phyloP scores from a whole-genome alignment of 1,284 basidiomycete genomes.

The Pascua sp. region DNA sequence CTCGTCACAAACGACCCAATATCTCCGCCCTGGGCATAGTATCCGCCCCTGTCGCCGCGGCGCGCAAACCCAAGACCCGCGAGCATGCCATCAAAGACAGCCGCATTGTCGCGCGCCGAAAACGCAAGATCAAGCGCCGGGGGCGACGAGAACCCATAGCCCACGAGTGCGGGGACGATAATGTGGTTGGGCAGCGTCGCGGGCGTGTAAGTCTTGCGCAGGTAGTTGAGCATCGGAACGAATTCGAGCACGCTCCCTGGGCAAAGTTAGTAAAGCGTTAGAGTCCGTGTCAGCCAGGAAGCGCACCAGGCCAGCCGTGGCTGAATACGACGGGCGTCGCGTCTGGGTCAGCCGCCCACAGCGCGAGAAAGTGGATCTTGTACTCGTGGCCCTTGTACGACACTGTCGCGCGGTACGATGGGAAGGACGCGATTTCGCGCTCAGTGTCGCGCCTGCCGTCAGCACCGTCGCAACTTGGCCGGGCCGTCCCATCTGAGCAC shows the following conservation, averaged over 20 bases:
- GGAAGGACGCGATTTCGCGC: slow-evolving; percentile 26
- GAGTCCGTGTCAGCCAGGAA: too few relatives aligned
- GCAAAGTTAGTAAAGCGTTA: background rate
- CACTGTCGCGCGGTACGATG: slow-evolving; percentile 26
- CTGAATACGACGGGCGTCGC: slow-evolving; percentile 41
- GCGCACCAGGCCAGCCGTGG: slow-evolving; percentile 44
- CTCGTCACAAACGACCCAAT: slow-evolving; percentile 37
- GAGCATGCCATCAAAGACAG: slow-evolving; percentile 42
- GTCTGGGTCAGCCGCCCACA: slow-evolving; percentile 31
- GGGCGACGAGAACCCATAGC: slow-evolving; percentile 39
- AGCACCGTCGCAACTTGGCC: too few relatives aligned
- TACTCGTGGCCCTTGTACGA: slow-evolving; percentile 14
- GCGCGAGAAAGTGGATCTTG: slow-evolving; percentile 39
- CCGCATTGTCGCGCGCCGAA: slow-evolving; percentile 29
- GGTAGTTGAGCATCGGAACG: slow-evolving; percentile 31
- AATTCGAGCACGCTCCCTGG: slow-evolving; percentile 41
- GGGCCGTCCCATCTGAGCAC: too few relatives aligned
- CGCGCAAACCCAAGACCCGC: slow-evolving; percentile 40
- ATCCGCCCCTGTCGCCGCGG: slow-evolving; percentile 18
- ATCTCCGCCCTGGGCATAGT: slow-evolving; percentile 48
- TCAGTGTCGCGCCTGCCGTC: slow-evolving; percentile 28
- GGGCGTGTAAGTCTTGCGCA: slow-evolving; percentile 29
- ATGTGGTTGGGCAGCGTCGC: slow-evolving; percentile 31
- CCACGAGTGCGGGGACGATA: slow-evolving; percentile 37
- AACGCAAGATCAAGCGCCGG: slow-evolving; percentile 41